Conservation (phyloP, 768 basidiomycete genomes). For the Lactarius sp. region DNA sequence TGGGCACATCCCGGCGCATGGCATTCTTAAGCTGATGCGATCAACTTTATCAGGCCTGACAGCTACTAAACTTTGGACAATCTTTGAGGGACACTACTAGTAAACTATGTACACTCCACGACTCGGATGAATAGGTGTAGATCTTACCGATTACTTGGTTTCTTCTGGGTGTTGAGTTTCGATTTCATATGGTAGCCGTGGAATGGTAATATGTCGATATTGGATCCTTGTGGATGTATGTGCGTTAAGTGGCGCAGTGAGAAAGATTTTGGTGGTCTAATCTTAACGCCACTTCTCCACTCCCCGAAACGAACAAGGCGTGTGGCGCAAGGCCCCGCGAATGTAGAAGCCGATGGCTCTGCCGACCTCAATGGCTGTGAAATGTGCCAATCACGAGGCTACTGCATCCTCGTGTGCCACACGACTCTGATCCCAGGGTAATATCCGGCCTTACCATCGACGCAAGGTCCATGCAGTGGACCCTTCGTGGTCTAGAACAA, state of each 20-base stretch:
- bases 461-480: not conserved
- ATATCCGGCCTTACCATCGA: not conserved
- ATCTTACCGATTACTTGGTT: not conserved
- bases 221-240: not conserved
- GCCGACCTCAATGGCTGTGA: not conserved
- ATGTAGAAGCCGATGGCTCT: not conserved
- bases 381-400: not conserved
- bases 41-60: not conserved
- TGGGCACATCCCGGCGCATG: not conserved
- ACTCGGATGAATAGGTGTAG: not conserved
- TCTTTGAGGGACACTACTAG: not conserved
- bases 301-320: not conserved
- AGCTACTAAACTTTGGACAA: not conserved
- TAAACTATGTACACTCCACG: not conserved
- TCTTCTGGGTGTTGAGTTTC: not conserved
- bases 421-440: not conserved
- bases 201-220: not conserved
- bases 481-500: not conserved
- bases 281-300: too few species aligned
- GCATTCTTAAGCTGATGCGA: not conserved
- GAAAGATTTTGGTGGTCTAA: not conserved
- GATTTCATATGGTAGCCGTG: not conserved
- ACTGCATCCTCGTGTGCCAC: not conserved
- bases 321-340: not conserved
- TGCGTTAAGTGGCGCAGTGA: not conserved